phyloP scores from a whole-genome alignment of 139 green algal species.

The Mychonastes homosphaera region DNA sequence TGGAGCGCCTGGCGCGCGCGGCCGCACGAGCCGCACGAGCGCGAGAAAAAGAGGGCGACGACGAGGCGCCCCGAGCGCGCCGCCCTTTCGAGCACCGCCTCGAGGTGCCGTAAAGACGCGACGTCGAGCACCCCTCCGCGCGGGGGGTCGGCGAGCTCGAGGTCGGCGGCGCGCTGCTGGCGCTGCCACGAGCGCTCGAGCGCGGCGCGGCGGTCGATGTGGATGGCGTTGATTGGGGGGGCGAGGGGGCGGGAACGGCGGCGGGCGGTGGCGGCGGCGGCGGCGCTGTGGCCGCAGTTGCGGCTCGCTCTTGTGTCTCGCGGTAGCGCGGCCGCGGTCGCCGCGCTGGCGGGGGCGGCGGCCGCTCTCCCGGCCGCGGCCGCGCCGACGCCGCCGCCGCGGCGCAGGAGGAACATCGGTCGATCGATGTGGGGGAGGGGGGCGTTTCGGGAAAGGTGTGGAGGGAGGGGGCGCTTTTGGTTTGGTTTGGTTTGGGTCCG shows the following conservation, averaged over 20 bases:
- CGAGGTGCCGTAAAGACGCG: slow-evolving; percentile 10
- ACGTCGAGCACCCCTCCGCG: neutral
- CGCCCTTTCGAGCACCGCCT: slow-evolving; percentile 12
- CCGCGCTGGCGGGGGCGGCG: neutral
- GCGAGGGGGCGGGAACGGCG: neutral
- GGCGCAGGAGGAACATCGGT: no score
- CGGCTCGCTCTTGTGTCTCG: neutral
- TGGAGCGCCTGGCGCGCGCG: slow-evolving; percentile 6
- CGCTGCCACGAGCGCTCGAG: slow-evolving; percentile 18
- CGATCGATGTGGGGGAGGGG: no score
- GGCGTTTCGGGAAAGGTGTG: no score
- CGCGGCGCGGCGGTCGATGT: slow-evolving; percentile 16
- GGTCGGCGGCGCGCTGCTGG: neutral
- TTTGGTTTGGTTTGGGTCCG: no score
- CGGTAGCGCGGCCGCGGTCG: neutral
- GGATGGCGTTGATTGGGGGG: slow-evolving; percentile 5
- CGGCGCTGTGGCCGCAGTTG: neutral
- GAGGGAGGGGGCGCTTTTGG: no score
- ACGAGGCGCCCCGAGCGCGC: slow-evolving; percentile 10
- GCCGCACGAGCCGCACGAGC: slow-evolving; percentile 19
- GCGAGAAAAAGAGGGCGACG: slow-evolving; percentile 12
- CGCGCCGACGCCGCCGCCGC: no score
- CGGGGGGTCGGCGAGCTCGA: neutral
- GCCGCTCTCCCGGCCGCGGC: neutral
- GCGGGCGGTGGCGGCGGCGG: neutral